phyloP scores from a whole-genome alignment of 768 basidiomycete species.

The Amylocystis lapponica region DNA sequence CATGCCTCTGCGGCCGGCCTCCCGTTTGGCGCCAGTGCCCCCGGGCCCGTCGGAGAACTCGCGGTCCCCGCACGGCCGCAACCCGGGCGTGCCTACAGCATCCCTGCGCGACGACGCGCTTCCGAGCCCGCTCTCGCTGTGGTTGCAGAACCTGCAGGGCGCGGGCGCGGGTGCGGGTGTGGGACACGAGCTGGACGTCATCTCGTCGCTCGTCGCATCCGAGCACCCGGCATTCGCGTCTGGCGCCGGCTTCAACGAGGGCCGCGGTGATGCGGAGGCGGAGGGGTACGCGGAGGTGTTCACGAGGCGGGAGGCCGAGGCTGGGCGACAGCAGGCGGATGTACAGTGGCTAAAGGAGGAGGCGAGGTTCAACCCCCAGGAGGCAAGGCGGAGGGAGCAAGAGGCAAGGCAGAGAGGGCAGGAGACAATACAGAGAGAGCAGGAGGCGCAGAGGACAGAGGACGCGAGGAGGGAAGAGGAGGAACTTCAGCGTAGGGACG shows the following conservation, averaged over 20 bases:
- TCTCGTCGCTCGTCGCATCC: too few species aligned
- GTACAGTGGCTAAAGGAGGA: slow-evolving; percentile 18
- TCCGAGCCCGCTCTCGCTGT: too few species aligned
- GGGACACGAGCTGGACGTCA: too few species aligned
- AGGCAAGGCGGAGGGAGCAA: slow-evolving; percentile 23
- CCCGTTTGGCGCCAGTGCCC: slow-evolving; percentile 7
- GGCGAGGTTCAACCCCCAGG: slow-evolving; percentile 21
- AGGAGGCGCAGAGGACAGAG: slow-evolving; percentile 26
- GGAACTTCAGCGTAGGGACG: slow-evolving; percentile 12
- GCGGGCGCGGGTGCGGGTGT: too few species aligned
- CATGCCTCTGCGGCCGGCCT: slow-evolving; percentile 9
- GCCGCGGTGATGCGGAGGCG: slow-evolving; percentile 14
- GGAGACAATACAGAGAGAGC: slow-evolving; percentile 25
- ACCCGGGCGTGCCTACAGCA: too few species aligned
- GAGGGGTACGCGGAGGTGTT: slow-evolving; percentile 14
- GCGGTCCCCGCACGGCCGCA: too few species aligned
- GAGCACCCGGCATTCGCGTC: too few species aligned
- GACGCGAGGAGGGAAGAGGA: slow-evolving; percentile 13
- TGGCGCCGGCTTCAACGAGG: too few species aligned
- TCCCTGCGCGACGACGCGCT: too few species aligned
- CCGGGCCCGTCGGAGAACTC: slow-evolving; percentile 16
- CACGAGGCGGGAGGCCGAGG: slow-evolving; percentile 16
- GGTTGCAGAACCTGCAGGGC: too few species aligned
- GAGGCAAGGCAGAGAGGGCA: slow-evolving; percentile 28
- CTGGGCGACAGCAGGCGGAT: slow-evolving; percentile 17